A percentile compares a stretch with the other conserved stretches of the same genome.
Conservation (phyloP, 345 rosid species). For the Citrus medica region DNA sequence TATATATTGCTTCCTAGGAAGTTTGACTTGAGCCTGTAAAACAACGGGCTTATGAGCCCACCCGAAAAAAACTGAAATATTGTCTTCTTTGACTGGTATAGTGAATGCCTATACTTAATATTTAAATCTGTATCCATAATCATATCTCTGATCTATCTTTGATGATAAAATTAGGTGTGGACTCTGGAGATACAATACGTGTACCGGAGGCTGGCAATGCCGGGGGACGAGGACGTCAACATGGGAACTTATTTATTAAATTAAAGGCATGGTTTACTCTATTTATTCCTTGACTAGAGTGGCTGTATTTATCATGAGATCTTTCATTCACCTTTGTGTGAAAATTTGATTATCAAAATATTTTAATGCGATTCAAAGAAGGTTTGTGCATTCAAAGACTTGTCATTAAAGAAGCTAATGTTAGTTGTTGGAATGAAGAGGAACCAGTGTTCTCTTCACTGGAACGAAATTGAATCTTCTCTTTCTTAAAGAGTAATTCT, state of each 20-base stretch:
- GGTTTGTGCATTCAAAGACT: not conserved
- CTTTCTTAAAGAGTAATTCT: not conserved
- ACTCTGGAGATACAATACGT: conserved; percentile 73
- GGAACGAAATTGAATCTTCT: not conserved
- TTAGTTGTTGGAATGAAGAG: not conserved
- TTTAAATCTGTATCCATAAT: not conserved
- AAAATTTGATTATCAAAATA: not conserved
- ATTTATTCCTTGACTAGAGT: not conserved
- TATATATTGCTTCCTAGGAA: not conserved
- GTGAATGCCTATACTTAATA: not conserved
- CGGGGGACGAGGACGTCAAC: conserved; percentile 52
- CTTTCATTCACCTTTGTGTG: not conserved
- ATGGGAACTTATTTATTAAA: conserved; percentile 71
- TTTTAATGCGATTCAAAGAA: not conserved
- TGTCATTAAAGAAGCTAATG: not conserved
- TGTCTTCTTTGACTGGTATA: not conserved
- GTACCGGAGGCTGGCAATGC: conserved; percentile 70
- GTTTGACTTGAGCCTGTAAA: not conserved
- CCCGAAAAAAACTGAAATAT: not conserved
- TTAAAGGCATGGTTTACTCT: conserved; percentile 52
- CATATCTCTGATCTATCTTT: conserved; percentile 6
- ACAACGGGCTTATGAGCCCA: not conserved
- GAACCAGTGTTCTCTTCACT: not conserved
- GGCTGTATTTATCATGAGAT: not conserved
- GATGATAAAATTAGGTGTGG: conserved; percentile 51